These are phyloP conservation scores for Capronia epimyces DNA, from an alignment of 2,329 filamentous ascomycete genomes.

Conservation along the genomic window DNA sequence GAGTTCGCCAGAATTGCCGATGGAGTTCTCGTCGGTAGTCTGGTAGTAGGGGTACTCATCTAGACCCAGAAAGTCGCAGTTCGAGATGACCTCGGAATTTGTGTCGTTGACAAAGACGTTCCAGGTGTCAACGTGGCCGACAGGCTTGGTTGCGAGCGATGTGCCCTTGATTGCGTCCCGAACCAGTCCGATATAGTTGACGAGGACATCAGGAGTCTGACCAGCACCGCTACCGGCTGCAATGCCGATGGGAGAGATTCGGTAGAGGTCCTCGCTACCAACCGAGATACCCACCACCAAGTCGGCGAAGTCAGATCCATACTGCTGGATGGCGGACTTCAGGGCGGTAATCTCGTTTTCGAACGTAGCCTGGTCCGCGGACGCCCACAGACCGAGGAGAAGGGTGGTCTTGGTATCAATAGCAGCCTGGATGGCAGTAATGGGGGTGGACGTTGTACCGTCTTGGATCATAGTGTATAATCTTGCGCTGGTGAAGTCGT, in stretches of 20 bases:
- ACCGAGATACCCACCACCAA: slow-evolving; percentile 73
- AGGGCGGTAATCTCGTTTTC: slow-evolving; percentile 66
- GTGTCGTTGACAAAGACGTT: slow-evolving; percentile 56
- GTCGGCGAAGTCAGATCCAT: slow-evolving; percentile 57
- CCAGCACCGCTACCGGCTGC: slow-evolving; percentile 58
- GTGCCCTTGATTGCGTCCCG: slow-evolving; percentile 60
- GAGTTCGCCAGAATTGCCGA: slow-evolving; percentile 50
- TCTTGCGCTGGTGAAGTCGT: slow-evolving; percentile 35
- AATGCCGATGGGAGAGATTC: slow-evolving; percentile 59
- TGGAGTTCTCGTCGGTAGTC: slow-evolving; percentile 43
- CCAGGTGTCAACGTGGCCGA: slow-evolving; percentile 65
- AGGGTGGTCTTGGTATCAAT: slow-evolving; percentile 69
- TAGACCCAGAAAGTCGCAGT: slow-evolving; percentile 59
- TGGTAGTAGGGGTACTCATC: slow-evolving; percentile 50
- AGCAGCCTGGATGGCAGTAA: slow-evolving; percentile 67
- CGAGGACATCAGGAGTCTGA: slow-evolving; percentile 56
- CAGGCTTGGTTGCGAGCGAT: slow-evolving; percentile 27
- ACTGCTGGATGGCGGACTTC: slow-evolving; percentile 57
- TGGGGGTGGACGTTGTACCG: slow-evolving; percentile 56
- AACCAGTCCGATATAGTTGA: slow-evolving; percentile 65
- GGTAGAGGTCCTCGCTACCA: slow-evolving; percentile 74
- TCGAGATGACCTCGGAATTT: slow-evolving; percentile 57
- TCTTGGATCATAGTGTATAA: slow-evolving; percentile 55
- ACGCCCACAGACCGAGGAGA: slow-evolving; percentile 73
- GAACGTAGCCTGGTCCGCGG: slow-evolving; percentile 50